Conservation (phyloP, 345 rosid genomes). For the Laguncularia racemosa region DNA sequence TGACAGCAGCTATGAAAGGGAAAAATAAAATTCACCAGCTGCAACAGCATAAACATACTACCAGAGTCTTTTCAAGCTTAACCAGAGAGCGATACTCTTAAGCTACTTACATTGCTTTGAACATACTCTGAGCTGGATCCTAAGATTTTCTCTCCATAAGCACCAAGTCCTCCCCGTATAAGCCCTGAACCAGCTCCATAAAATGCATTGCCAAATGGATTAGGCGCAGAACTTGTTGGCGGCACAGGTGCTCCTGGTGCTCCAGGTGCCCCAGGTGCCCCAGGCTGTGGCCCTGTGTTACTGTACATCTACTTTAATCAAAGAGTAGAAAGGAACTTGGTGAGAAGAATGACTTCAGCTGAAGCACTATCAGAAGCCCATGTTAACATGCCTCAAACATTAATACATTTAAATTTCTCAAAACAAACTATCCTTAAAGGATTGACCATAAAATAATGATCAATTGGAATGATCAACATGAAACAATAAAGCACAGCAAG, state of each 20-base stretch:
- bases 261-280: slow-evolving; percentile 62
- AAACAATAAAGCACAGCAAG: too few relatives aligned
- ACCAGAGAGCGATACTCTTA: too few relatives aligned
- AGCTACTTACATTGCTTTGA: slow-evolving; percentile 87
- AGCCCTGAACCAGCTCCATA: slow-evolving; percentile 96
- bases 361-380: background rate
- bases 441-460: too few relatives aligned
- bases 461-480: too few relatives aligned
- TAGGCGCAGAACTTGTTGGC: slow-evolving; percentile 59
- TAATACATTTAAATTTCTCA: too few relatives aligned
- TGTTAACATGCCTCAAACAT: too few relatives aligned
- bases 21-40: too few relatives aligned
- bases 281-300: slow-evolving; percentile 64
- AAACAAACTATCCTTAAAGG: too few relatives aligned
- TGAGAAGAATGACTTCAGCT: slow-evolving; percentile 1
- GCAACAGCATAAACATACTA: too few relatives aligned
- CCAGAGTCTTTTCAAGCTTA: too few relatives aligned
- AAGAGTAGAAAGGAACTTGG: background rate
- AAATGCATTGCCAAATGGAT: slow-evolving; percentile 85
- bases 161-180: slow-evolving; percentile 84
- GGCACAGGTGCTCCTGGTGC: slow-evolving; percentile 44
- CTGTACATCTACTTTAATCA: slow-evolving; percentile 55
- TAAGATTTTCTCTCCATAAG: slow-evolving; percentile 82
- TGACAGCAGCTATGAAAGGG: too few relatives aligned
- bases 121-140: slow-evolving; percentile 97